Evolutionary conservation across 192 early-diverging fungal genomes (phyloP), one percentile per base, ranked within the genome.

Genomic region (Diversispora eburnea): DNA sequence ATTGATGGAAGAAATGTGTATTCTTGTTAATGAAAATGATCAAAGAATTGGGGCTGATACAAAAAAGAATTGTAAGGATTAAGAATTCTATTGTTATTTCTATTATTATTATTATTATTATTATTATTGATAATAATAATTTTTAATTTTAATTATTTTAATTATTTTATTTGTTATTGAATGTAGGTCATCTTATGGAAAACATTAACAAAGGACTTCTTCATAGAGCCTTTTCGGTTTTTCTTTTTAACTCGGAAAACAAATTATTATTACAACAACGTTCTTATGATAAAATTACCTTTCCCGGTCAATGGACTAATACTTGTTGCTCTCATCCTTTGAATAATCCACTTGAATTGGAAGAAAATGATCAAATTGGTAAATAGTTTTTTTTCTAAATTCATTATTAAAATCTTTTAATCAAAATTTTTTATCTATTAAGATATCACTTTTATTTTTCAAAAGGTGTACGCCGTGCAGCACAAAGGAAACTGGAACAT

Each of bases 251-350:
- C 84, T 83, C 83, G 6, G 80, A 93, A 64, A 90, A 89, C 81
- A 86, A 92, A 77, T 88, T 97, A 8, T 84, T 99, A 25, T 85
- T 99, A 59, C 97, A 99, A 78, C 96, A 99, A 81, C 91, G 97
- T 19, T 91, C 97, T 4, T 79, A 80, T 19, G 97, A 98, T 81
- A 99, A 99, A 81, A 99, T 99, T 78, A 99, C 97, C 5, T 99
- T 99, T 82, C 97, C 97, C 9, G 89, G 91, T 55, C 91, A 89
- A 83, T 99, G 85, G 82, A 99, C 97, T 70, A 99, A 99, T 84
- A 98, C 97, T 5, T 99, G 97, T 83, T 99, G 97, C 83, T 96
- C 94, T 39, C 97, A 99, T 77, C 97, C 97, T 15, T 87, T 99
- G 71, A 91, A 91, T 76, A 86, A 79, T 17, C 74, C 86, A 8